These are phyloP conservation scores for Hansenula sp. DNA, from an alignment of 1,139 yeast species.

Conservation along the genomic window DNA sequence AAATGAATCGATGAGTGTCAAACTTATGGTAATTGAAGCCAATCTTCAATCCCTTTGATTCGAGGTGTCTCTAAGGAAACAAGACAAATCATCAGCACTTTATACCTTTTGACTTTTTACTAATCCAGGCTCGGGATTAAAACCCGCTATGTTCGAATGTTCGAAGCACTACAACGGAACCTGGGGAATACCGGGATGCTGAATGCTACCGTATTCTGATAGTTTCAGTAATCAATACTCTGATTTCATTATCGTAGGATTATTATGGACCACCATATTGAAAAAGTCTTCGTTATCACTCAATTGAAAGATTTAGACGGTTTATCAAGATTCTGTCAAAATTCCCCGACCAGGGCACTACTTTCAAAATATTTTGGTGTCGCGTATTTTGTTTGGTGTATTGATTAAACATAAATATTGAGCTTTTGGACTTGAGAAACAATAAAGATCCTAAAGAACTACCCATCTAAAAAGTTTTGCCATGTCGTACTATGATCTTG, in stretches of 20 bases:
- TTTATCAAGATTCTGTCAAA: no score
- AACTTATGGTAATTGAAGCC: neutral
- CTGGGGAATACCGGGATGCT: no score
- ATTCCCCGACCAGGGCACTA: neutral
- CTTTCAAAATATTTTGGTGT: neutral
- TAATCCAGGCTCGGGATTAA: neutral
- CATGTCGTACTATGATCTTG: constrained; percentile 72
- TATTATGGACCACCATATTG: no score
- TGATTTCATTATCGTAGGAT: no score
- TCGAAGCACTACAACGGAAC: neutral
- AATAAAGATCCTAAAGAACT: neutral
- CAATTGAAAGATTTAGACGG: no score
- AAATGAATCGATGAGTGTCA: no score
- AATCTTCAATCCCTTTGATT: neutral
- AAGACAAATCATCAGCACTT: neutral
- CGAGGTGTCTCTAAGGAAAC: neutral
- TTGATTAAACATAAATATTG: no score
- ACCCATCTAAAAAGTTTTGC: neutral
- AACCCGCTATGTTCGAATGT: no score
- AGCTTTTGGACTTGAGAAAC: no score
- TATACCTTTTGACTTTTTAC: neutral
- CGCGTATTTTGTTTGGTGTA: neutral
- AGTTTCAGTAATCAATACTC: no score
- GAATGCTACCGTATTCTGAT: no score
- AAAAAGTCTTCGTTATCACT: no score